Evolutionary conservation across 495 filamentous ascomycete species (phyloP).

Genomic region (Penicillium malachiteum): DNA sequence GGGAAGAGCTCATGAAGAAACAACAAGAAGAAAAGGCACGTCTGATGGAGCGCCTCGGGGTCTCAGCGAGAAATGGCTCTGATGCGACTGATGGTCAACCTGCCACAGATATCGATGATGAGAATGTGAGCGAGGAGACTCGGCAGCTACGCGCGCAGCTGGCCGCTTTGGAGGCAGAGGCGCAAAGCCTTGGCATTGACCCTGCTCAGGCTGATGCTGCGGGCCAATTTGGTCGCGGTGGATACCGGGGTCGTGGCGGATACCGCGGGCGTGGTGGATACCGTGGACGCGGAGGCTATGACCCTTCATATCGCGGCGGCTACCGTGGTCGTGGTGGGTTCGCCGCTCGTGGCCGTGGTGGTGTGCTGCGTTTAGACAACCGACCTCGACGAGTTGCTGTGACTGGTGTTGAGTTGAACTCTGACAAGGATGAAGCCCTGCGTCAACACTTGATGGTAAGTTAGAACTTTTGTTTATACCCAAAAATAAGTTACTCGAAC

Average conservation of each 20-base stretch:
- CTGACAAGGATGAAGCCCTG: slow-evolving; percentile 77
- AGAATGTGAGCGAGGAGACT: slow-evolving; percentile 57
- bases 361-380: slow-evolving; percentile 80
- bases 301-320: slow-evolving; percentile 44
- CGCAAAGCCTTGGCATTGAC: slow-evolving; percentile 75
- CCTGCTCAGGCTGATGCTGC: slow-evolving; percentile 39
- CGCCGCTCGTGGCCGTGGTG: slow-evolving; percentile 35
- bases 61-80: slow-evolving; percentile 35
- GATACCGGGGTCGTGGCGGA: slow-evolving; percentile 24
- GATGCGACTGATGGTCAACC: slow-evolving; percentile 15
- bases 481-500: slow-evolving; percentile 12
- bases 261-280: slow-evolving; percentile 48
- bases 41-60: slow-evolving; percentile 61
- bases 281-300: slow-evolving; percentile 44
- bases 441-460: slow-evolving; percentile 84
- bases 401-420: slow-evolving; percentile 64
- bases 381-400: slow-evolving; percentile 76
- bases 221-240: slow-evolving; percentile 6
- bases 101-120: slow-evolving; percentile 37
- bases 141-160: slow-evolving; percentile 74
- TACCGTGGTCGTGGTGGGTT: slow-evolving; percentile 59
- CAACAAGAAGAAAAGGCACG: slow-evolving; percentile 74
- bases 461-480: slow-evolving; percentile 8
- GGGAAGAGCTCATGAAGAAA: slow-evolving; percentile 70
- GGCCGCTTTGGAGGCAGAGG: slow-evolving; percentile 81